These are phyloP conservation scores for Teratosphaeria zuluensis DNA, from an alignment of 2,329 filamentous ascomycete genomes.

Conservation along the genomic window DNA sequence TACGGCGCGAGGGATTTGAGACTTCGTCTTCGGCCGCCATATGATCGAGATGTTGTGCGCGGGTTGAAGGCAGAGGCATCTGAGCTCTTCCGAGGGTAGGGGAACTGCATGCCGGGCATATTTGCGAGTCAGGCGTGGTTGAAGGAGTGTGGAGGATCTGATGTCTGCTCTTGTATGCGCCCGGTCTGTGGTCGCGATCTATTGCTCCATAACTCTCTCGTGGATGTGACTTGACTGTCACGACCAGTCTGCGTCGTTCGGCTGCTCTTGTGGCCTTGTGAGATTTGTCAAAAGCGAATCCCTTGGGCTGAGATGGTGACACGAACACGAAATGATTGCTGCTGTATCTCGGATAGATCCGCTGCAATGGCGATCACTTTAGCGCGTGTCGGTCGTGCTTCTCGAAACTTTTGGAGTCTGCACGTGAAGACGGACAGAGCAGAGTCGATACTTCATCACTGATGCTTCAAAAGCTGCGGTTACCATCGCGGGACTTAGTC, in stretches of 20 bases:
- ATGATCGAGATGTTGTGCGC: background rate
- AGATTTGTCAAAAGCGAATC: background rate
- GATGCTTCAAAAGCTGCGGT: background rate
- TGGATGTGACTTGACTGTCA: background rate
- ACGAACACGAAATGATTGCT: background rate
- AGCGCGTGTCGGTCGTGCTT: background rate
- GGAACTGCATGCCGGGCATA: conserved; percentile 65
- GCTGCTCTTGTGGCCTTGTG: background rate
- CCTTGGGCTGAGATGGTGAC: background rate
- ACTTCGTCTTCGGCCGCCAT: conserved; percentile 11
- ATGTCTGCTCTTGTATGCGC: background rate
- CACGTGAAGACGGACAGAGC: too few relatives aligned
- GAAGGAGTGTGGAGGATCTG: background rate
- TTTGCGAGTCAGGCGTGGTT: background rate
- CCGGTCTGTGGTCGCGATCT: background rate
- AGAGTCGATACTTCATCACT: background rate
- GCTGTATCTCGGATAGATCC: background rate
- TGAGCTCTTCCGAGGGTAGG: conserved; percentile 73
- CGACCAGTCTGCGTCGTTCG: background rate
- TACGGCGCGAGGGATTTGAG: conserved; percentile 34
- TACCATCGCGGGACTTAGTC: background rate
- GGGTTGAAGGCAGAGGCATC: conserved; percentile 31
- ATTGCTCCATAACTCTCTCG: background rate
- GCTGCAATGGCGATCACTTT: background rate
- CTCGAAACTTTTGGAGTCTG: background rate